These are phyloP conservation scores for Echites panduratus DNA, from an alignment of 257 asterid species.

Conservation along the genomic window DNA sequence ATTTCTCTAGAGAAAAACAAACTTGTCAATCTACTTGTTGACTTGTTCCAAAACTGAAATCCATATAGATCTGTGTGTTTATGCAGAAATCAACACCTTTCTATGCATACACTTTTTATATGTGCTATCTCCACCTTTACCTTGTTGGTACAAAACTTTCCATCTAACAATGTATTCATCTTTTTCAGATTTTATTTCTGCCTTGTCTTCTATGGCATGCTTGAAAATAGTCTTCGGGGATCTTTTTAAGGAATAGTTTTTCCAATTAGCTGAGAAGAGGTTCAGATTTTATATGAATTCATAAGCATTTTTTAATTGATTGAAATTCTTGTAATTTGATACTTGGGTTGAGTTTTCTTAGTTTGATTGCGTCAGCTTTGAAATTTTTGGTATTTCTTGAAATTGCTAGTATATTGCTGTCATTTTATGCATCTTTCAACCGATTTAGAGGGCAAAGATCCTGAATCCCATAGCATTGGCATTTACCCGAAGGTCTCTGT, in stretches of 20 bases:
- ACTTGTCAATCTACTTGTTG: too few species aligned
- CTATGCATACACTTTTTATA: too few species aligned
- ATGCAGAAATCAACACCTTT: too few species aligned
- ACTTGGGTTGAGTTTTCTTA: neutral
- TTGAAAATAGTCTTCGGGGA: neutral
- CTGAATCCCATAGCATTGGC: neutral
- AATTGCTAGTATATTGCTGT: neutral
- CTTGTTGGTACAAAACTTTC: neutral
- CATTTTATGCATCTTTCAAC: neutral
- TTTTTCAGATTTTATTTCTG: neutral
- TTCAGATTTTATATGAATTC: neutral
- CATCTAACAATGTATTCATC: neutral
- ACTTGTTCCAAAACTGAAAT: too few species aligned
- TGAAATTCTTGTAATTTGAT: neutral
- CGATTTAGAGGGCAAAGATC: neutral
- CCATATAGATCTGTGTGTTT: too few species aligned
- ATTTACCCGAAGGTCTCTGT: neutral
- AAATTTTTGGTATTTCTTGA: neutral
- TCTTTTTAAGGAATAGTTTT: neutral
- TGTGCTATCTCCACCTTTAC: neutral
- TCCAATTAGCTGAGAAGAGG: slow-evolving; percentile 2
- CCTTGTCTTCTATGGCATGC: neutral
- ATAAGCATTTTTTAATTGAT: neutral
- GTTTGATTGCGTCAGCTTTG: neutral
- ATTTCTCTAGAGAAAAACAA: too few species aligned